Percentiles rank a stretch among this genome's conserved stretches.
phyloP scores from a whole-genome alignment of 345 rosid species.

The Hibiscus tridactylites region DNA sequence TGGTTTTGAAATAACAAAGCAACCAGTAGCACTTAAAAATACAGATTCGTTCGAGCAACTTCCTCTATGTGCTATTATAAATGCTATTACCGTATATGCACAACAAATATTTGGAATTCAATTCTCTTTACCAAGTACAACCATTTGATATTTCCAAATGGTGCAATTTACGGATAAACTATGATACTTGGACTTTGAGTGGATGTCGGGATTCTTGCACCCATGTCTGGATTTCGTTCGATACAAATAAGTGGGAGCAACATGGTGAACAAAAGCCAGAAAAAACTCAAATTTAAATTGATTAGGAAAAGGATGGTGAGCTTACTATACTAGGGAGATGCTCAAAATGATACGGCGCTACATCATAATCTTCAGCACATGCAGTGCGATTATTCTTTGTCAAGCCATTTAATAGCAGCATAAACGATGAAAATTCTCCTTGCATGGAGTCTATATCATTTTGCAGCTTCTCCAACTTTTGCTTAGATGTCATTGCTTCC shows the following conservation, averaged over 20 bases:
- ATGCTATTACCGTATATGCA: neutral
- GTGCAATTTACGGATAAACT: neutral
- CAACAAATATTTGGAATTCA: neutral
- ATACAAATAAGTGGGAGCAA: neutral
- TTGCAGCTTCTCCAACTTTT: constrained; percentile 60
- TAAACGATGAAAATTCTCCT: constrained; percentile 52
- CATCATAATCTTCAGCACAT: constrained; percentile 45
- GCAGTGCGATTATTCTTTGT: constrained; percentile 28
- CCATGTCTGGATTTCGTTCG: neutral
- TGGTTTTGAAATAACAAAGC: neutral
- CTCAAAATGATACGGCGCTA: constrained; percentile 40
- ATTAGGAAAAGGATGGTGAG: neutral
- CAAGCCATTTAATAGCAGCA: constrained; percentile 54
- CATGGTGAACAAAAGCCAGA: neutral
- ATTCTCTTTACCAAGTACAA: neutral
- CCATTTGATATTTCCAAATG: neutral
- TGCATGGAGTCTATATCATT: constrained; percentile 56
- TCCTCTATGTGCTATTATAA: neutral
- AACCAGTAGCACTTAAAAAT: neutral
- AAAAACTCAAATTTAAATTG: neutral
- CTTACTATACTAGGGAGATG: constrained; percentile 57
- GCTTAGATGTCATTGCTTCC: constrained; percentile 71
- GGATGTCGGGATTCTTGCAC: neutral
- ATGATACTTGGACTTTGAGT: neutral
- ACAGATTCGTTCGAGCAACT: neutral